Percentiles rank a stretch among this genome's conserved stretches.
These are phyloP conservation scores for Psilocybe subaeruginosa DNA, from an alignment of 768 basidiomycete genomes.

Conservation along the genomic window DNA sequence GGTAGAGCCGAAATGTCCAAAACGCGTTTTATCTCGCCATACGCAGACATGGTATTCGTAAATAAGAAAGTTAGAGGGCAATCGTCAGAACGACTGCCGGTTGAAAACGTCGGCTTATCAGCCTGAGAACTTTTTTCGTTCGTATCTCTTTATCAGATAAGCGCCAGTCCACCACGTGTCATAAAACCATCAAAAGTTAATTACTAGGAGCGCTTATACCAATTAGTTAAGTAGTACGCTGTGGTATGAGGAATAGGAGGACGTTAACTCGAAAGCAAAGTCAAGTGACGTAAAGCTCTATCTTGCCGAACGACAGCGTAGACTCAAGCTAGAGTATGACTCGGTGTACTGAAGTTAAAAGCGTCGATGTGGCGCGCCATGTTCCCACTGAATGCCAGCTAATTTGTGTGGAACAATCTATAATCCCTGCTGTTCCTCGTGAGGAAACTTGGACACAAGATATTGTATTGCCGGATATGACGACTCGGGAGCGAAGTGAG, in stretches of 20 bases:
- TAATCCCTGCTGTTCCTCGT: background rate
- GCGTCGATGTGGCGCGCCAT: background rate
- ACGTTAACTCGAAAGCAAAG: background rate
- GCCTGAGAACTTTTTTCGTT: background rate
- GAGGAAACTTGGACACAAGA: background rate
- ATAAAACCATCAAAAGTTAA: background rate
- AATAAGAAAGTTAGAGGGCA: background rate
- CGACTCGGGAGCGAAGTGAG: constrained; percentile 1
- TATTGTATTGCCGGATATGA: background rate
- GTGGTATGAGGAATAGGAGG: background rate
- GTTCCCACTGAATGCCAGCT: background rate
- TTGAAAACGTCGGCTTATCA: background rate
- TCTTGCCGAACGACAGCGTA: background rate
- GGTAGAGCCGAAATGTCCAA: constrained; percentile 36
- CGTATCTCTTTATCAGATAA: constrained; percentile 10
- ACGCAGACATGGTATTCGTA: constrained; percentile 61
- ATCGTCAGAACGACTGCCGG: constrained; percentile 6
- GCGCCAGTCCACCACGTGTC: background rate
- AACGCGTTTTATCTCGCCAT: constrained; percentile 58
- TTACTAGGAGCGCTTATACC: background rate
- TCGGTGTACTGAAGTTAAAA: background rate
- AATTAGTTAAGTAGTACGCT: background rate
- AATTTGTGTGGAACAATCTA: background rate
- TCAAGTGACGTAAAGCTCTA: background rate
- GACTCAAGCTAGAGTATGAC: background rate